Percentiles rank a stretch among this genome's conserved stretches.
Conservation (phyloP, 495 filamentous ascomycete genomes). For the Penicillium ochrochloron region DNA sequence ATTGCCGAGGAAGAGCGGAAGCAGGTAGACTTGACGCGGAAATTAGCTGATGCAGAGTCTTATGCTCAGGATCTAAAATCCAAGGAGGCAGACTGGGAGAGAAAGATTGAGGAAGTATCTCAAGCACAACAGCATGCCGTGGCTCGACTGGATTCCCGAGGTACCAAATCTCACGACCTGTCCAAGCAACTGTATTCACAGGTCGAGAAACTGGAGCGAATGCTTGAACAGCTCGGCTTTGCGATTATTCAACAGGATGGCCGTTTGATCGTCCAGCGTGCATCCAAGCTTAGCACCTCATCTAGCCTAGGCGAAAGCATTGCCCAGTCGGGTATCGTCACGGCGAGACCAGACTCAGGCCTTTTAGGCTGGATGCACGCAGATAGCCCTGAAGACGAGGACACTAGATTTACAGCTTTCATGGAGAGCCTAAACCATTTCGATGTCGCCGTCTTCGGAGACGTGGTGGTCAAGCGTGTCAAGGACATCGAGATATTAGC, state of each 20-base stretch:
- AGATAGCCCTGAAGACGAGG: slow-evolving; percentile 66
- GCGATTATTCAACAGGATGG: slow-evolving; percentile 74
- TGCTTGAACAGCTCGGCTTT: slow-evolving; percentile 87
- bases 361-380: slow-evolving; percentile 80
- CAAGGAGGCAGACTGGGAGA: slow-evolving; percentile 63
- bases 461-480: slow-evolving; percentile 80
- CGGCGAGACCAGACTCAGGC: slow-evolving; percentile 60
- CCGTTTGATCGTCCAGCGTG: slow-evolving; percentile 75
- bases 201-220: slow-evolving; percentile 71
- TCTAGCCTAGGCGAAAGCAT: slow-evolving; percentile 64
- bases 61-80: slow-evolving; percentile 69
- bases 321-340: slow-evolving; percentile 61
- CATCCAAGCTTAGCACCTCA: slow-evolving; percentile 65
- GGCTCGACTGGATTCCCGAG: slow-evolving; percentile 64
- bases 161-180: slow-evolving; percentile 73
- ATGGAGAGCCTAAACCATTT: slow-evolving; percentile 72
- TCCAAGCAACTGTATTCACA: slow-evolving; percentile 79
- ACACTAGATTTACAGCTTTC: slow-evolving; percentile 71
- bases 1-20: slow-evolving; percentile 71
- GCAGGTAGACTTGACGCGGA: slow-evolving; percentile 61
- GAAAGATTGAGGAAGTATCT: slow-evolving; percentile 57
- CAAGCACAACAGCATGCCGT: slow-evolving; percentile 52
- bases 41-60: slow-evolving; percentile 68
- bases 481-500: slow-evolving; percentile 90
- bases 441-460: slow-evolving; percentile 79